Conservation (phyloP, 192 early-diverging fungal species). For the Entophlyctis helioformis region DNA sequence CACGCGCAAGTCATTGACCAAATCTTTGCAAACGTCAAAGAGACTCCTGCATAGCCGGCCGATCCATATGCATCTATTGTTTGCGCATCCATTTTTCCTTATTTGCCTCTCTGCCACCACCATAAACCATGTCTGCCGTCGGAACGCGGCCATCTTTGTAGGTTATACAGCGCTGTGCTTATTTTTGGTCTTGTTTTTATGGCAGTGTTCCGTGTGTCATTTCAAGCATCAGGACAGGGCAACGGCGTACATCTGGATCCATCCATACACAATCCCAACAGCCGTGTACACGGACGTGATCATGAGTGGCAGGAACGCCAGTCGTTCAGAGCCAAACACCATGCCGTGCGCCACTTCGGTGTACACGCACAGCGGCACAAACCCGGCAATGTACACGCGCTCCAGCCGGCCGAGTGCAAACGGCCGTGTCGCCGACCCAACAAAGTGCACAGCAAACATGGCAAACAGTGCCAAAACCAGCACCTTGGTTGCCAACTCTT, state of each 20-base stretch:
- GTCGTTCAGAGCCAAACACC: slow-evolving; percentile 30
- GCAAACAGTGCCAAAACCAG: slow-evolving; percentile 28
- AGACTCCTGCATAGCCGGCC: too few relatives aligned
- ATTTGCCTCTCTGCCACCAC: too few relatives aligned
- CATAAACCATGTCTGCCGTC: too few relatives aligned
- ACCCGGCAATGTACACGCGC: slow-evolving; percentile 43
- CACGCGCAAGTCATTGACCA: slow-evolving; percentile 16
- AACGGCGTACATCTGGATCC: slow-evolving; percentile 4
- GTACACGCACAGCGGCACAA: slow-evolving; percentile 40
- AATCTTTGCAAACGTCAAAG: slow-evolving; percentile 8
- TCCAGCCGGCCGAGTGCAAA: slow-evolving; percentile 18
- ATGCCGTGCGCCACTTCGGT: slow-evolving; percentile 39
- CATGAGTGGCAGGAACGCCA: slow-evolving; percentile 76
- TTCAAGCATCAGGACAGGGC: not conserved
- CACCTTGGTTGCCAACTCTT: slow-evolving; percentile 36
- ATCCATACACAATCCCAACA: slow-evolving; percentile 59
- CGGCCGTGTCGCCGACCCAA: not conserved
- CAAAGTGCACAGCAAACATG: slow-evolving; percentile 11
- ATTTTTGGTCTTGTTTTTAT: too few relatives aligned
- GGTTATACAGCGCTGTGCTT: too few relatives aligned
- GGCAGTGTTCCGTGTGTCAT: too few relatives aligned
- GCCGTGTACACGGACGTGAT: slow-evolving; percentile 65
- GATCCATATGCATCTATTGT: too few relatives aligned
- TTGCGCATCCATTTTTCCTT: too few relatives aligned
- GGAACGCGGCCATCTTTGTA: too few relatives aligned